Evolutionary conservation across 441 rosid species (phyloP), one percentile per base, ranked within the genome.

Genomic region (Brassica balearica): DNA sequence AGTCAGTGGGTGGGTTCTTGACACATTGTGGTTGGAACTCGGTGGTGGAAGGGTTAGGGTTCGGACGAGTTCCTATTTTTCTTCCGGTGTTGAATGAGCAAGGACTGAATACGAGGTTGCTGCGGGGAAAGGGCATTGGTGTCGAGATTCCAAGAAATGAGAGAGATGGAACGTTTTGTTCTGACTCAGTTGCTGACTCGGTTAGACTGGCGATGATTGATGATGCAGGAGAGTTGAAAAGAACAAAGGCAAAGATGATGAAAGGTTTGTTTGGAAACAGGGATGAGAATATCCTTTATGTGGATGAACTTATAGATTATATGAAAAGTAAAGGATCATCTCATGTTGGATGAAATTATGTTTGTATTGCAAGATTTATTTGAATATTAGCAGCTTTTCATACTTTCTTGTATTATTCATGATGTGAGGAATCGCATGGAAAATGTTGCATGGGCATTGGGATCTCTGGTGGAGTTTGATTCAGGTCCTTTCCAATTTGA

Each of bases 1-100:
- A 81, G n/a, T 83, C 91, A 3, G 87, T 92, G 1, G 89, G 91
- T 2, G 91, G 88, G 43, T 92, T 90, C 77, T 59, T 92, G 87
- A 92, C 93, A 12, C 95, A 92, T 63, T 89, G 93, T 48, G 97
- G 93, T 0, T 89, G 91, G 86, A 92, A 88, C 85, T 90, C 92
- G 8, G 72, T 86, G 3, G 72, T 90, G 7, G 97, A 92, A 65
- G 87, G 83, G 10, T 9, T 84, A 19, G 71, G 78, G 0, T 76
- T 79, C 5, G 87, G 85, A 8, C 67, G 73, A 69, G 87, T 80
- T 69, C 73, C 90, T 80, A 75, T 92, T 23, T 65, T 86, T 74
- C 56, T 90, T 22, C 93, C 92, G 0, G 51, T 86, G 56, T 3
- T 82, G 66, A 82, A 84, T 75, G 95, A 89, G 1, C 95, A 92